Evolutionary conservation across 495 filamentous ascomycete species (phyloP).

Genomic region (Extremus antarcticus): DNA sequence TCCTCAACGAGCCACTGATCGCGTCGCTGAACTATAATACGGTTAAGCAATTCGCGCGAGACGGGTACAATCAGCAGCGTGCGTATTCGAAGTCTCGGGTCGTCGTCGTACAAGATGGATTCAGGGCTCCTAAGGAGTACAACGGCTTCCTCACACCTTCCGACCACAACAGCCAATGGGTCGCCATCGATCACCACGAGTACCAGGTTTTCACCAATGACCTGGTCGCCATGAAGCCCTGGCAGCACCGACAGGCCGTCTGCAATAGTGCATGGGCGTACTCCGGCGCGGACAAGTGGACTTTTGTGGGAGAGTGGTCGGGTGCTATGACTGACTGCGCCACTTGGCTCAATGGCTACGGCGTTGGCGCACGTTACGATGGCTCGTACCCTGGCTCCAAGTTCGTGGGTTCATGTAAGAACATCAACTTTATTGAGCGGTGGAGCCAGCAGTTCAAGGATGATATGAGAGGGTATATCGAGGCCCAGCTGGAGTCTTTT

Average conservation of each 20-base stretch:
- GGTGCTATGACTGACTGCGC: slow-evolving; percentile 67
- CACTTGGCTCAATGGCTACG: slow-evolving; percentile 55
- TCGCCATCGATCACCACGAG: slow-evolving; percentile 40
- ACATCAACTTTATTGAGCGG: slow-evolving; percentile 29
- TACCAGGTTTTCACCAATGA: slow-evolving; percentile 38
- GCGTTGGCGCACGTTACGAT: slow-evolving; percentile 56
- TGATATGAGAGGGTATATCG: slow-evolving; percentile 34
- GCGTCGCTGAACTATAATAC: slow-evolving; percentile 38
- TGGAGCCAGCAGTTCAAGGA: slow-evolving; percentile 30
- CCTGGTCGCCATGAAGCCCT: slow-evolving; percentile 26
- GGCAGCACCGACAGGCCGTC: slow-evolving; percentile 35
- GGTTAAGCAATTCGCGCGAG: slow-evolving; percentile 54
- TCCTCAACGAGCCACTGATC: slow-evolving; percentile 58
- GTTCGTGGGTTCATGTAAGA: slow-evolving; percentile 32
- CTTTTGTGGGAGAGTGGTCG: slow-evolving; percentile 44
- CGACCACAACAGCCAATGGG: slow-evolving; percentile 30
- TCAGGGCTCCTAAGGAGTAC: slow-evolving; percentile 35
- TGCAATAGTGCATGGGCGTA: slow-evolving; percentile 34
- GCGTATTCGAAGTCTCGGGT: slow-evolving; percentile 41
- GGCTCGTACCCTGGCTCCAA: slow-evolving; percentile 32
- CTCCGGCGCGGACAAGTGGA: slow-evolving; percentile 36
- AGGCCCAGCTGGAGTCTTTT: slow-evolving; percentile 38
- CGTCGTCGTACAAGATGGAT: slow-evolving; percentile 61
- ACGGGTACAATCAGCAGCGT: slow-evolving; percentile 47
- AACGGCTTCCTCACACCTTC: slow-evolving; percentile 34